A percentile compares a stretch with the other conserved stretches of the same genome.
phyloP scores from a whole-genome alignment of 2,329 filamentous ascomycete species.

The Emergomyces pasteurianus region DNA sequence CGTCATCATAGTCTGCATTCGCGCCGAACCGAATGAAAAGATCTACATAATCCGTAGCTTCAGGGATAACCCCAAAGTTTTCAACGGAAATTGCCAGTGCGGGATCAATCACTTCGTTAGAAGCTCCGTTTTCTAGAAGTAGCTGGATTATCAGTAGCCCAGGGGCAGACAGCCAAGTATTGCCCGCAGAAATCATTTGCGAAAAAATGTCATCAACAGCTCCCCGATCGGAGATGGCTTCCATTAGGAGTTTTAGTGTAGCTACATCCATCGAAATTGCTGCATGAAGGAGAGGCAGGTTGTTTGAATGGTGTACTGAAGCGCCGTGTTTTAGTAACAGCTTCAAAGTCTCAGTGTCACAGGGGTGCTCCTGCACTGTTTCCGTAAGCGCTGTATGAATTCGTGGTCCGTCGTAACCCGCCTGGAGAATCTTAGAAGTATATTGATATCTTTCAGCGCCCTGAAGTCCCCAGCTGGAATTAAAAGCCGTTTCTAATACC shows the following conservation, averaged over 20 bases:
- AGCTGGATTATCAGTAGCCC: constrained; percentile 38
- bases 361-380: constrained; percentile 10
- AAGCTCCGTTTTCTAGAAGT: constrained; percentile 30
- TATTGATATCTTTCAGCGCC: constrained; percentile 6
- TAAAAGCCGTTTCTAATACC: constrained; percentile 9
- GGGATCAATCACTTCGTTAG: constrained; percentile 30
- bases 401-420: constrained; percentile 7
- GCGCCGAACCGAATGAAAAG: constrained; percentile 27
- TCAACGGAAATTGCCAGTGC: constrained; percentile 39
- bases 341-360: constrained; percentile 27
- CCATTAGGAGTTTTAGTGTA: constrained; percentile 9
- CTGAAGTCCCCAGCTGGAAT: constrained; percentile 3
- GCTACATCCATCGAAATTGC: constrained; percentile 9
- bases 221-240: constrained; percentile 2
- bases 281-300: constrained; percentile 36
- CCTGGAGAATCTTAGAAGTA: constrained; percentile 14
- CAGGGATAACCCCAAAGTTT: constrained; percentile 27
- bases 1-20: constrained; percentile 41
- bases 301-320: constrained; percentile 43
- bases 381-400: constrained; percentile 11
- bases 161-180: constrained; percentile 37
- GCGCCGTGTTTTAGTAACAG: constrained; percentile 44
- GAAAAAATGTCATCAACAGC: constrained; percentile 10
- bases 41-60: constrained; percentile 33
- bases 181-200: constrained; percentile 5